Percentiles rank a stretch among this genome's conserved stretches.
Evolutionary conservation across 352 stramenopile species (phyloP).

Genomic region (Globisporangium megalacanthum): DNA sequence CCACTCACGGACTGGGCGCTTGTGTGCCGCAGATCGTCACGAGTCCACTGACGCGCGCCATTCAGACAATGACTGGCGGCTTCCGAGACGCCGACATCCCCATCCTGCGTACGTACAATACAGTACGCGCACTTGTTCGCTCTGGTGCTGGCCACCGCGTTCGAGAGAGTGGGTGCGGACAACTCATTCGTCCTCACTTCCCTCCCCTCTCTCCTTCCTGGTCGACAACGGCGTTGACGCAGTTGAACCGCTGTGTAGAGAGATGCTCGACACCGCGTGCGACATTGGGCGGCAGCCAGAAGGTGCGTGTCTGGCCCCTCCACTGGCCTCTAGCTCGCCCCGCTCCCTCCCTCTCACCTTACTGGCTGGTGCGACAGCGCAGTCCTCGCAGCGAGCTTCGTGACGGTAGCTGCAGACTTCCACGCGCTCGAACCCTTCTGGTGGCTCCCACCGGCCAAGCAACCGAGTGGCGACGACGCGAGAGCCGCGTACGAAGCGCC

Average conservation of each 20-base stretch:
- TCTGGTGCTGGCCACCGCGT: neutral
- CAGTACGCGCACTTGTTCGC: neutral
- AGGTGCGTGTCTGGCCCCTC: conserved; percentile 13
- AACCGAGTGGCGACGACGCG: conserved; percentile 17
- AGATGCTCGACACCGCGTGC: conserved; percentile 83
- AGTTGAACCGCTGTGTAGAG: conserved; percentile 72
- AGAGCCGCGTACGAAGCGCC: conserved; percentile 11
- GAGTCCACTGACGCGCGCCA: conserved; percentile 76
- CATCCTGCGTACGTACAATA: conserved; percentile 36
- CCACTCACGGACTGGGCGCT: neutral
- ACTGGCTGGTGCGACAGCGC: neutral
- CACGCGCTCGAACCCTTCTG: conserved; percentile 43
- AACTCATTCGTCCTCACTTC: too few relatives aligned
- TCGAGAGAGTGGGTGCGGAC: neutral
- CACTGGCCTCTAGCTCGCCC: too few relatives aligned
- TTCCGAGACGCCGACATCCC: conserved; percentile 52
- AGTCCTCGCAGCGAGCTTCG: conserved; percentile 36
- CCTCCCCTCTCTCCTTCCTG: neutral
- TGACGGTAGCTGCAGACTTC: conserved; percentile 32
- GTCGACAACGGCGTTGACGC: neutral
- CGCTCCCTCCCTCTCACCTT: neutral
- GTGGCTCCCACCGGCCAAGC: conserved; percentile 51
- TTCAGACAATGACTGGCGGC: conserved; percentile 67
- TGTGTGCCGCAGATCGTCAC: conserved; percentile 51
- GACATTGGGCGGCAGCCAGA: conserved; percentile 64